Evolutionary conservation across 2,329 filamentous ascomycete genomes (phyloP).

Genomic region (Cladosporium velox): DNA sequence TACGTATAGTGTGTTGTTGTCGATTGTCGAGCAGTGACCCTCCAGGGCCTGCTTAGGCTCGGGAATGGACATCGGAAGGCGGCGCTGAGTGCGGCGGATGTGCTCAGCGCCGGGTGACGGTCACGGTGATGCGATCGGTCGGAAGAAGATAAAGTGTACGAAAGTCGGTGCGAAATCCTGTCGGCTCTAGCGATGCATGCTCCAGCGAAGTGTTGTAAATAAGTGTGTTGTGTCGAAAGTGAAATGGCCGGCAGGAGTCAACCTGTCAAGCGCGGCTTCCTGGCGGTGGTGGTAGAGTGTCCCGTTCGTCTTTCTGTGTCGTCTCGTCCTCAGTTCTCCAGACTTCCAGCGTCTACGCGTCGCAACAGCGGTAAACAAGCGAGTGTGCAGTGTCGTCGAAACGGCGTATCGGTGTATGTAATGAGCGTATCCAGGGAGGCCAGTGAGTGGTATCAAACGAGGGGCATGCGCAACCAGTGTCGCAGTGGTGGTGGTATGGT

Average conservation of each 20-base stretch:
- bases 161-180: slow-evolving; percentile 20
- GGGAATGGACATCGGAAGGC: slow-evolving; percentile 66
- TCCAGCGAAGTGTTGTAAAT: slow-evolving; percentile 1
- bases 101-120: slow-evolving; percentile 23
- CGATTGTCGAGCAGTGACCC: slow-evolving; percentile 78
- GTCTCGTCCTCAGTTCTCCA: not conserved
- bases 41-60: slow-evolving; percentile 69
- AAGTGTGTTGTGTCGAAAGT: not conserved
- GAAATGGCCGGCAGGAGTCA: slow-evolving; percentile 10
- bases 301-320: slow-evolving; percentile 7
- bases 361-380: slow-evolving; percentile 4
- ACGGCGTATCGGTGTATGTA: slow-evolving; percentile 8
- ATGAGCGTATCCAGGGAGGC: slow-evolving; percentile 16
- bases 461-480: slow-evolving; percentile 22
- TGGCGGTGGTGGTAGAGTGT: not conserved
- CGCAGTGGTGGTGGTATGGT: slow-evolving; percentile 9
- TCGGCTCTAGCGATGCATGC: slow-evolving; percentile 19
- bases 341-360: slow-evolving; percentile 18
- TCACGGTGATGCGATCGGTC: slow-evolving; percentile 6
- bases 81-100: slow-evolving; percentile 19
- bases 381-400: slow-evolving; percentile 19
- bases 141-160: slow-evolving; percentile 12
- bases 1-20: slow-evolving; percentile 80
- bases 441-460: slow-evolving; percentile 15
- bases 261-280: slow-evolving; percentile 16